These are phyloP conservation scores for Amylostereum chailletii DNA, from an alignment of 1,284 basidiomycete species.

Conservation along the genomic window DNA sequence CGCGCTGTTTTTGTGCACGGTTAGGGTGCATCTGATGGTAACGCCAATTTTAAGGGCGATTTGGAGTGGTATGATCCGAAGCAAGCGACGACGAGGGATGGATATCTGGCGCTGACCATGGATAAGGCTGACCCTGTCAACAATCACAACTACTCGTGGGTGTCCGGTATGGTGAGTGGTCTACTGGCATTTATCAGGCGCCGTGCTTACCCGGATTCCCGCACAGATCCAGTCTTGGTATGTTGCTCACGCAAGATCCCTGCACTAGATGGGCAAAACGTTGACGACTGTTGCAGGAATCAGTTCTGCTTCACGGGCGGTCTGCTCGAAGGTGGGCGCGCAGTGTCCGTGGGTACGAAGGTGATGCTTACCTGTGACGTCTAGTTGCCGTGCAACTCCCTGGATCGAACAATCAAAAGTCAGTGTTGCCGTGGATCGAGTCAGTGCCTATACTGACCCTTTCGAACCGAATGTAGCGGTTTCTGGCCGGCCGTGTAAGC, in stretches of 20 bases:
- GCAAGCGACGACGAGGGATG: not conserved
- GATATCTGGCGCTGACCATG: constrained; percentile 47
- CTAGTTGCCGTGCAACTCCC: too few relatives aligned
- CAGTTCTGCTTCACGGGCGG: constrained; percentile 50
- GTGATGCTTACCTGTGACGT: not conserved
- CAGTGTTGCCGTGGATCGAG: not conserved
- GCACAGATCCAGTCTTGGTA: not conserved
- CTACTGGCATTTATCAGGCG: too few relatives aligned
- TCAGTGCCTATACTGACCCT: not conserved
- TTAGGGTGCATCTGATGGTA: not conserved
- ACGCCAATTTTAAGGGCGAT: not conserved
- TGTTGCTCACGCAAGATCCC: not conserved
- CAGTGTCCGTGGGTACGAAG: not conserved
- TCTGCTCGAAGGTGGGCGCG: constrained; percentile 18
- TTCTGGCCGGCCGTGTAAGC: not conserved
- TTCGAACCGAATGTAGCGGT: not conserved
- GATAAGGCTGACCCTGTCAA: constrained; percentile 40
- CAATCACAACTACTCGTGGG: constrained; percentile 12
- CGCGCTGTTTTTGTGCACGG: constrained; percentile 7
- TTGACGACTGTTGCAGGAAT: constrained; percentile 23
- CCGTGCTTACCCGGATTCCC: not conserved
- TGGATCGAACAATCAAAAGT: too few relatives aligned
- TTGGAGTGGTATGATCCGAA: not conserved
- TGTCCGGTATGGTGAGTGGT: constrained; percentile 33
- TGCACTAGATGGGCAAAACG: constrained; percentile 22